A percentile compares a stretch with the other conserved stretches of the same genome.
These are phyloP conservation scores for Lactarius indigo DNA, from an alignment of 768 basidiomycete genomes.

Conservation along the genomic window DNA sequence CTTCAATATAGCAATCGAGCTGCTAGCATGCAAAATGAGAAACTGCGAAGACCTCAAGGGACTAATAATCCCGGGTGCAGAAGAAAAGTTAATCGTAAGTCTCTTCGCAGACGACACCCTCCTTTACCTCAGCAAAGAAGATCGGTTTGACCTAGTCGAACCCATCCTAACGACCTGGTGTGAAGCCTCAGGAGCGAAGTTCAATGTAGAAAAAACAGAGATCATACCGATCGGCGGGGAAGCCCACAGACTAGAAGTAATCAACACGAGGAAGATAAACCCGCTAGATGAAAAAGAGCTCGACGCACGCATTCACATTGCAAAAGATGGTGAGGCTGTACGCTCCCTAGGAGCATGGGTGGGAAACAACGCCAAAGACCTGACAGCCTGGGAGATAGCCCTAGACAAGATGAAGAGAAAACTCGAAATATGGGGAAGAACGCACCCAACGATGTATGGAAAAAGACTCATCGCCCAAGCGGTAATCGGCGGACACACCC, in stretches of 20 bases:
- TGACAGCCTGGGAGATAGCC: too few relatives aligned
- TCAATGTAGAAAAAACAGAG: slow-evolving; percentile 42
- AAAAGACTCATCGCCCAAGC: too few relatives aligned
- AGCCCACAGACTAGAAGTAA: slow-evolving; percentile 9
- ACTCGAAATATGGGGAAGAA: too few relatives aligned
- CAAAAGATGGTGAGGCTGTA: background rate
- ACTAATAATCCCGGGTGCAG: background rate
- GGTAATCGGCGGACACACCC: too few relatives aligned
- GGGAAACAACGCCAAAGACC: background rate
- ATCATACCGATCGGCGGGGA: slow-evolving; percentile 35
- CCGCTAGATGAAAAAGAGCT: background rate
- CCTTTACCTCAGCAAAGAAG: slow-evolving; percentile 31
- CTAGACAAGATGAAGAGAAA: too few relatives aligned
- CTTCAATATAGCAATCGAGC: slow-evolving; percentile 13
- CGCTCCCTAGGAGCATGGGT: background rate
- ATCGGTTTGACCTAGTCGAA: slow-evolving; percentile 31
- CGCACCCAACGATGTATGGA: too few relatives aligned
- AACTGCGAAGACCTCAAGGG: background rate
- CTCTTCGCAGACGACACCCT: slow-evolving; percentile 1
- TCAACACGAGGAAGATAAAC: background rate
- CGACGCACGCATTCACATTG: background rate
- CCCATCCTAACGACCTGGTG: slow-evolving; percentile 40
- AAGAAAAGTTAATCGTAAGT: background rate
- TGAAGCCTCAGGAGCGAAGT: slow-evolving; percentile 37
- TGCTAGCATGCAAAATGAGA: background rate